Conservation (phyloP, 179 eudicot genomes). For the Beta corolliflora region DNA sequence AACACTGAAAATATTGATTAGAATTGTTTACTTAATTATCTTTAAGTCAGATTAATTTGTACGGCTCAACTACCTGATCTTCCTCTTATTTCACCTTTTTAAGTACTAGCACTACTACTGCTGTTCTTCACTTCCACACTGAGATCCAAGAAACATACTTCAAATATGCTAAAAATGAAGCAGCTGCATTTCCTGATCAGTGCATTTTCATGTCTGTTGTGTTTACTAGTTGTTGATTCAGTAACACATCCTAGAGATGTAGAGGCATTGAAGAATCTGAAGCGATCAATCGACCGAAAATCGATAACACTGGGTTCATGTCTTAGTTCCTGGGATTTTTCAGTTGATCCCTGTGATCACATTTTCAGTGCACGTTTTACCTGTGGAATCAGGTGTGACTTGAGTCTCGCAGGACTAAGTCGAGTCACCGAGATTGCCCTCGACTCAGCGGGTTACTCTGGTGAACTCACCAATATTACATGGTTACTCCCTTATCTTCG, state of each 20-base stretch:
- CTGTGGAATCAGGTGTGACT: conserved; percentile 71
- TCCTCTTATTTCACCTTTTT: neutral
- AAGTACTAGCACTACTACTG: neutral
- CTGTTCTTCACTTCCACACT: conserved; percentile 13
- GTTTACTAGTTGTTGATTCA: conserved; percentile 26
- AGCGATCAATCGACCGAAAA: conserved; percentile 36
- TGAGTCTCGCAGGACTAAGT: conserved; percentile 29
- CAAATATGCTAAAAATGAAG: conserved; percentile 22
- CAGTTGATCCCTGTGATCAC: conserved; percentile 63
- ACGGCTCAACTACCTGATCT: conserved; percentile 38
- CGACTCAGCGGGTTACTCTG: conserved; percentile 71
- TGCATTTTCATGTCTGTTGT: conserved; percentile 1
- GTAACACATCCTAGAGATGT: conserved; percentile 54
- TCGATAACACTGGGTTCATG: conserved; percentile 62
- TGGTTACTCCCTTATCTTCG: conserved; percentile 56
- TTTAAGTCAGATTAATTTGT: conserved; percentile 30
- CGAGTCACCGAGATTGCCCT: conserved; percentile 71
- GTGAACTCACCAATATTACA: conserved; percentile 36
- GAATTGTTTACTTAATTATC: neutral
- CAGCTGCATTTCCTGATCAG: conserved; percentile 9
- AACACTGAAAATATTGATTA: conserved; percentile 13
- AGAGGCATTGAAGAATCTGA: conserved; percentile 43
- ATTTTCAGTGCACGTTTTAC: conserved; percentile 55
- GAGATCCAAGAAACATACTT: conserved; percentile 13
- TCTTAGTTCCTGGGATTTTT: conserved; percentile 68